Conservation (phyloP, 441 rosid genomes). For the Theobroma grandiflorum region DNA sequence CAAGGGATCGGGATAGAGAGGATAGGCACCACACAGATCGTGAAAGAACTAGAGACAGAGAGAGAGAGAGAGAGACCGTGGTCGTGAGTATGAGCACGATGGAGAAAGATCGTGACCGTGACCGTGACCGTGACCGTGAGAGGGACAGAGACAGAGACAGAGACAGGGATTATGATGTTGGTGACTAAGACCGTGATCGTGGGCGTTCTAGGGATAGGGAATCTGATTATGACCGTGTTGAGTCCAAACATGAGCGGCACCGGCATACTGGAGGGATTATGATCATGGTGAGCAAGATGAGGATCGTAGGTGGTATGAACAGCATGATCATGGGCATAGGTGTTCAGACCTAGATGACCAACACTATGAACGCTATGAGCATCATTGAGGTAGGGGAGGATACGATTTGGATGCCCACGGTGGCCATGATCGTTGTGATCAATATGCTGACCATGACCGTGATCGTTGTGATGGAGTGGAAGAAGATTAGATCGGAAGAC, state of each 20-base stretch:
- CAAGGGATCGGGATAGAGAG: constrained; percentile 87
- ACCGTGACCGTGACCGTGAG: constrained; percentile 57
- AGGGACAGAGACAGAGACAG: constrained; percentile 50
- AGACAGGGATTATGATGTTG: constrained; percentile 69
- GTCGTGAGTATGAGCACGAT: constrained; percentile 49
- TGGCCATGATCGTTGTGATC: constrained; percentile 65
- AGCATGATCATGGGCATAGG: constrained; percentile 52
- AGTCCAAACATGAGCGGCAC: constrained; percentile 69
- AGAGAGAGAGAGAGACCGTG: constrained; percentile 56
- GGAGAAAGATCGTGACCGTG: constrained; percentile 49
- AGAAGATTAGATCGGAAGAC: constrained; percentile 54
- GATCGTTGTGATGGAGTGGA: constrained; percentile 66
- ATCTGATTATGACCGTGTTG: constrained; percentile 60
- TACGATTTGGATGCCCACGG: constrained; percentile 50
- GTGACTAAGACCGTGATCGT: constrained; percentile 57
- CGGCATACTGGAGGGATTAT: constrained; percentile 58
- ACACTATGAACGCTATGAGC: constrained; percentile 61
- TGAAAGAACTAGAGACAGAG: constrained; percentile 65
- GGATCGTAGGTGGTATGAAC: constrained; percentile 65
- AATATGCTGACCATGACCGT: constrained; percentile 59
- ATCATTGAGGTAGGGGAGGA: constrained; percentile 51
- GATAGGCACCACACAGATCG: constrained; percentile 84
- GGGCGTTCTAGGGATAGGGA: constrained; percentile 74
- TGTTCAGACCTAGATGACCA: constrained; percentile 51
- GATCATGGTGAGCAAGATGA: constrained; percentile 64